Evolutionary conservation across 805 yeast genomes (phyloP).

Genomic region (Hagleromyces aurorensis): DNA sequence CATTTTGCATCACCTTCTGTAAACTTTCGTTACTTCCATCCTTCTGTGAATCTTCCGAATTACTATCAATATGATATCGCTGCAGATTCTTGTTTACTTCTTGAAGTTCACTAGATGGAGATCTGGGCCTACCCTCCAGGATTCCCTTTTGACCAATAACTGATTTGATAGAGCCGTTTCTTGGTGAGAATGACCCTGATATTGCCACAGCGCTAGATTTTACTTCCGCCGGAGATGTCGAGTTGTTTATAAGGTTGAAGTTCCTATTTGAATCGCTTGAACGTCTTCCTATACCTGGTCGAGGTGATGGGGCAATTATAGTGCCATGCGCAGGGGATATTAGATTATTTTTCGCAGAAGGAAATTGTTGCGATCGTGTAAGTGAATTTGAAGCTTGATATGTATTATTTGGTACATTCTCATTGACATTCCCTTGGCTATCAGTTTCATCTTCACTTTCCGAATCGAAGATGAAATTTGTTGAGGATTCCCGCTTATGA

Average conservation of each 20-base stretch:
- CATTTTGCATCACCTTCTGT: constrained; percentile 20
- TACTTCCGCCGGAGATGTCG: constrained; percentile 19
- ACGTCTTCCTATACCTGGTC: no score
- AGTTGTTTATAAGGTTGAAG: constrained; percentile 9
- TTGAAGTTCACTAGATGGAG: constrained; percentile 5
- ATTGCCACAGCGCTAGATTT: constrained; percentile 41
- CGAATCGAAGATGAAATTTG: constrained; percentile 26
- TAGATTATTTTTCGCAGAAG: constrained; percentile 1
- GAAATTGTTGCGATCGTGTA: background rate
- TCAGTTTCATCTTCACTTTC: constrained; percentile 25
- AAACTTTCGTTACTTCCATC: constrained; percentile 13
- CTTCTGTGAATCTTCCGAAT: constrained; percentile 2
- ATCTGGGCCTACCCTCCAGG: constrained; percentile 6
- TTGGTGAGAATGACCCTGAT: constrained; percentile 31
- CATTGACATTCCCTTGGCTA: constrained; percentile 4
- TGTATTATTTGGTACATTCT: background rate
- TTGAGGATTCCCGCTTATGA: constrained; percentile 14
- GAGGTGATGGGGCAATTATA: constrained; percentile 5
- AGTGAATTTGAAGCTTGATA: background rate
- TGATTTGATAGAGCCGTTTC: constrained; percentile 21
- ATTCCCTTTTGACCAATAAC: constrained; percentile 17
- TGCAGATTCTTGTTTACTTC: constrained; percentile 10
- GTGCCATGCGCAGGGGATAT: constrained; percentile 6
- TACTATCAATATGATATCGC: constrained; percentile 9
- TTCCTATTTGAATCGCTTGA: no score